Base-by-base conservation (phyloP, 257 asterid species). In the Jasminum sambac region DNA sequence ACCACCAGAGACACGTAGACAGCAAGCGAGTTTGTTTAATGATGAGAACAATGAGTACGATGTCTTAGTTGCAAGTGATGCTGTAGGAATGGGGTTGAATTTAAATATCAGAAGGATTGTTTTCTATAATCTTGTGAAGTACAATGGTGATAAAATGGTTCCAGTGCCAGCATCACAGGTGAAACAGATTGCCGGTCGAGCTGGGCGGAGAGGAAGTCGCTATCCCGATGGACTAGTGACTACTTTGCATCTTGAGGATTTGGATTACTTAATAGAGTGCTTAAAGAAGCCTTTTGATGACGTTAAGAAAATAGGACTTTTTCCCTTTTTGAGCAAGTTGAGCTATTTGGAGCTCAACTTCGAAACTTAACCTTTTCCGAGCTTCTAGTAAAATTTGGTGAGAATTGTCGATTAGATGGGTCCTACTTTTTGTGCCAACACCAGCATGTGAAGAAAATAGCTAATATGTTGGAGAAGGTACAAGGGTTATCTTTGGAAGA, bases 51-150 rank as follows among this genome's bases (percentile, higher is more conserved):
- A 83, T 57, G 92, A 86, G 69, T 86, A 61, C 44, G 97, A 94
- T 72, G 88, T 94, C 60, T 78, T 94, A 85, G 95, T 94, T 63
- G 99, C 97, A 8, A 94, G 96, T 76, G 97, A 94, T 69, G 99
- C 99, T 7, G 96, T 94, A 13, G 99, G 99, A 60, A 94, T 94
- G 99, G 99, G 97, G 68, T 89, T 94, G 85, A 94, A 94, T 76
- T 81, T 94, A 40, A 87, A 94, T 70, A 91, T 94, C 36, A 73
- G 95, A 69, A 84, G 99, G 82, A 81, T 88, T 60, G 84, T 94
- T 16, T 94, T 94, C 69, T 87, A 80, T 66, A 89, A 67, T 73
- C 88, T 91, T 37, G 72, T 87, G 0, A 94, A 94, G 82, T 90
- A 89, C 74, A 91, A 89, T 71, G 99, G 97, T 21, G 96, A 91